Conservation (phyloP, 164 flowering plant species). For the Amborella trichopoda region DNA sequence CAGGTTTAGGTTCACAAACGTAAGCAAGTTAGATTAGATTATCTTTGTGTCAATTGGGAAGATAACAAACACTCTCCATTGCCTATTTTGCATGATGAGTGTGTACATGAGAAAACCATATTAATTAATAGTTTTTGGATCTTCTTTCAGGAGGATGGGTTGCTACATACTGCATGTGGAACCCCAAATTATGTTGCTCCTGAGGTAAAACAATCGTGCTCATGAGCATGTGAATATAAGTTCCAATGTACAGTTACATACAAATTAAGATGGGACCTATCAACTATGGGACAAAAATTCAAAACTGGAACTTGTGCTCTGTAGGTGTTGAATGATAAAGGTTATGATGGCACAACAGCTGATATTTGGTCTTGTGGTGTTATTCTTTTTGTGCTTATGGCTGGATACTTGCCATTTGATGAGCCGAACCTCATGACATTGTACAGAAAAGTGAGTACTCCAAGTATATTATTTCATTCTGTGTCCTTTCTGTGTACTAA, state of each 20-base stretch:
- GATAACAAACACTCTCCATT: no score
- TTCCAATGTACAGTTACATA: no score
- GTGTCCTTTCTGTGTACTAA: neutral
- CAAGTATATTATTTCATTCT: neutral
- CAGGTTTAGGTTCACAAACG: neutral
- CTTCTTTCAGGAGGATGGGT: conserved; percentile 61
- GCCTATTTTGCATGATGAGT: no score
- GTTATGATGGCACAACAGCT: conserved; percentile 81
- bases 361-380: conserved; percentile 99
- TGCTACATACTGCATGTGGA: conserved; percentile 93
- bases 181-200: conserved; percentile 99
- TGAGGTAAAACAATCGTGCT: no score
- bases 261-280: no score
- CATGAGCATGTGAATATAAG: no score
- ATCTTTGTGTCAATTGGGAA: no score
- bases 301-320: no score
- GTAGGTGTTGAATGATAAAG: conserved; percentile 74
- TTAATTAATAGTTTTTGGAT: no score
- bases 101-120: no score
- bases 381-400: conserved; percentile 90
- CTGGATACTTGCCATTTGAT: conserved; percentile 94
- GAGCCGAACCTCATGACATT: conserved; percentile 54
- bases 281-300: no score
- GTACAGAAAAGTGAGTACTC: conserved; percentile 48
- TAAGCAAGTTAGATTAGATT: neutral